Evolutionary conservation across 129 eudicot species (phyloP), one percentile per base, ranked within the genome.

Genomic region (Deinandra increscens): DNA sequence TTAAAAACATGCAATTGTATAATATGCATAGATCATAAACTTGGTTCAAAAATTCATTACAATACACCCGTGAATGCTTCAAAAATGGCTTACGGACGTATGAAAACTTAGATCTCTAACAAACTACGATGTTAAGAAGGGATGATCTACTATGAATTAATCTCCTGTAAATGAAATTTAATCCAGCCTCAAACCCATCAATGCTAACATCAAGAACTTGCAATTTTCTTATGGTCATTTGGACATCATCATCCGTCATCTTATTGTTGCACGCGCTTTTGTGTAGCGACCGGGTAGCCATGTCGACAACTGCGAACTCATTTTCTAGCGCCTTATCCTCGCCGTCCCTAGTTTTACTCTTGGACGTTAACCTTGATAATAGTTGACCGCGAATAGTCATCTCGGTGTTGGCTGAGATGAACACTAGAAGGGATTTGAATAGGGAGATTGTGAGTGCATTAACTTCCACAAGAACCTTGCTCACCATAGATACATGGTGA

Each of bases 401-500:
- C 65, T 67, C 68, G 22, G 53, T 7, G 22, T 66, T 75, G 5
- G 34, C 10, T 31, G 59, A 75, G 51, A 75, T 3, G n/a, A 75
- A 67, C 3, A 67, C 18, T 67, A 84, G 61, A 15, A 75, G 68
- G 43, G 72, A 31, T 33, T 66, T 75, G 31, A 84, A 78, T 43
- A 78, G 15, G 14, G 72, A 70, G 37, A 79, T 68, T 11, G 71
- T 72, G 7, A 74, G 12, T 3, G 22, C 48, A 26, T 45, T 59
- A 26, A 75, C 76, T 63, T 86, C 81, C 55, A 78, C 54, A 10
- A 80, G 33, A 23, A 66, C 44, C 38, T 74, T 60, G 48, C 71
- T 42, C 60, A 74, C 75, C 70, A 26, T 56, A n/a, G 54, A 14
- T 45, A 75, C 54, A 34, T 74, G 62, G 46, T 59, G 63, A 68